A percentile compares a stretch with the other conserved stretches of the same genome.
Conservation (phyloP, 371 early-diverging fungal genomes). For the Mycotypha africana region DNA sequence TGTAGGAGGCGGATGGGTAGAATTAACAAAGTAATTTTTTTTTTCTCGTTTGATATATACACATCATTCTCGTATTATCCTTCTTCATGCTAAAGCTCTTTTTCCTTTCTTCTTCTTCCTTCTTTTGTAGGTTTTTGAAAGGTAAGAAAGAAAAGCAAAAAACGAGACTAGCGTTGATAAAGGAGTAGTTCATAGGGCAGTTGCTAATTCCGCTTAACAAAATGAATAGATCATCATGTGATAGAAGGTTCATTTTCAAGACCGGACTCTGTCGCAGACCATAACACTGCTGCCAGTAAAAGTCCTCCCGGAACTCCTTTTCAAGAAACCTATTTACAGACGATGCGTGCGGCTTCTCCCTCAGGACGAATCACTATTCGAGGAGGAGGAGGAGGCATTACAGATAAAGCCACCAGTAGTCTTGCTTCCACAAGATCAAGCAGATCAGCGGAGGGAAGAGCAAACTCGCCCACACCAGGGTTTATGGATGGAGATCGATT, state of each 20-base stretch:
- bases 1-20: conserved; percentile 81
- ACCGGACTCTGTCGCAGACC: conserved; percentile 3
- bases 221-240: conserved; percentile 23
- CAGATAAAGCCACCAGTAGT: conserved; percentile 10
- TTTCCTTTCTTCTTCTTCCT: not conserved
- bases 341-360: conserved; percentile 28
- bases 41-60: too few relatives aligned
- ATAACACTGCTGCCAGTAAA: not conserved
- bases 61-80: too few relatives aligned
- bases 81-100: too few relatives aligned
- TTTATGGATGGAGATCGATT: conserved; percentile 38
- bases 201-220: too few relatives aligned
- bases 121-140: conserved; percentile 10
- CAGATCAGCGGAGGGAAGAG: conserved; percentile 25
- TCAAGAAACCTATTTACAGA: conserved; percentile 18
- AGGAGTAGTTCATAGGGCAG: too few relatives aligned
- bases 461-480: conserved; percentile 25
- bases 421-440: conserved; percentile 27
- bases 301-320: conserved; percentile 7
- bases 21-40: conserved; percentile 44
- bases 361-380: conserved; percentile 35
- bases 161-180: too few relatives aligned
- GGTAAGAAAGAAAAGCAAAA: too few relatives aligned
- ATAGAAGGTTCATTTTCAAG: conserved; percentile 16
- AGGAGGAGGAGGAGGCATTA: conserved; percentile 28